Conservation (phyloP, 1,139 yeast species). For the Candida gigantensis region DNA sequence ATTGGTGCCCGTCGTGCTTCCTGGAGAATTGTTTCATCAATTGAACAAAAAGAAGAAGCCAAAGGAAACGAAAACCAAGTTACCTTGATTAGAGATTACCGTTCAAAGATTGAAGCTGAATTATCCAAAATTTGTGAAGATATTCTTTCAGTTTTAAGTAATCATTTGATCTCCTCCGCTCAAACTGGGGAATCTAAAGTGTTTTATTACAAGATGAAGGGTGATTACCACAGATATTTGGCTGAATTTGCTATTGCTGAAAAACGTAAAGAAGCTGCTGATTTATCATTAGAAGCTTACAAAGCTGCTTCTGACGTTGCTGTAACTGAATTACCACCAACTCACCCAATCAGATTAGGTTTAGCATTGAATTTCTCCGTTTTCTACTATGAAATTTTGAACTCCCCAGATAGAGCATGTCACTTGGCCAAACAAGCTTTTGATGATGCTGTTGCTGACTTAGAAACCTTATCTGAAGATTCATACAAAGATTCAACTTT, state of each 20-base stretch:
- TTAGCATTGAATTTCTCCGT: conserved; percentile 97
- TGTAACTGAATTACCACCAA: conserved; percentile 94
- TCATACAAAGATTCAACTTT: conserved; percentile 97
- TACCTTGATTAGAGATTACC: conserved; percentile 86
- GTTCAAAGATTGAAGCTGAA: conserved; percentile 92
- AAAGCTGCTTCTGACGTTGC: conserved; percentile 96
- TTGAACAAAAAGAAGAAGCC: conserved; percentile 97
- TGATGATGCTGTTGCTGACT: conserved; percentile 98
- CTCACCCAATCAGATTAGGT: conserved; percentile 98
- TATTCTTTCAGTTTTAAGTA: conserved; percentile 81
- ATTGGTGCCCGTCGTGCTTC: conserved; percentile 99
- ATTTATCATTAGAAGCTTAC: conserved; percentile 90
- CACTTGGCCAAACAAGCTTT: conserved; percentile 98
- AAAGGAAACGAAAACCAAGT: conserved; percentile 92
- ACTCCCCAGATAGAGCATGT: conserved; percentile 98
- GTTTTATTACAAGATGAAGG: conserved; percentile 98
- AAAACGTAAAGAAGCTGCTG: conserved; percentile 91
- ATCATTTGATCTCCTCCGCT: conserved; percentile 91
- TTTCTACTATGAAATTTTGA: conserved; percentile 95
- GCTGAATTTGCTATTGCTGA: conserved; percentile 95
- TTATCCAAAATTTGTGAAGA: conserved; percentile 93
- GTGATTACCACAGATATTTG: conserved; percentile 98
- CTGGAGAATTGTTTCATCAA: conserved; percentile 97
- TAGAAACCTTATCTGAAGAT: conserved; percentile 96
- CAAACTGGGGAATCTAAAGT: conserved; percentile 97